Conservation (phyloP, 371 early-diverging fungal genomes). For the Rhizopus sp. region DNA sequence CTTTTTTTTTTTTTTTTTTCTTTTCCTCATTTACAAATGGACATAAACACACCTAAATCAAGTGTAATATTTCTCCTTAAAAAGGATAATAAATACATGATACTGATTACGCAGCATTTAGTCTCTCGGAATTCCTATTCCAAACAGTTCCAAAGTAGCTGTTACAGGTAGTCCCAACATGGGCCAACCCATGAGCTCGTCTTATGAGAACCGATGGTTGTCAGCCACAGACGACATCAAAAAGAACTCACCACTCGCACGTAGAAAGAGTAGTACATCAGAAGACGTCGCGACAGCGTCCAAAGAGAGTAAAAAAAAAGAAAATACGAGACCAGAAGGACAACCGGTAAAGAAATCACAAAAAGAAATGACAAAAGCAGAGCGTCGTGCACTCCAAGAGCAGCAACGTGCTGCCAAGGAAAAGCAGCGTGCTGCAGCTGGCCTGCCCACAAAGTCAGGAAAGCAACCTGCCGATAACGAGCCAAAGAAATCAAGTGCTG, state of each 20-base stretch:
- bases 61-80: slow-evolving; percentile 17
- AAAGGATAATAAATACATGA: background rate
- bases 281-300: slow-evolving; percentile 11
- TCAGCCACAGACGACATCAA: slow-evolving; percentile 21
- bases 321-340: slow-evolving; percentile 12
- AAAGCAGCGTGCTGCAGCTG: slow-evolving; percentile 60
- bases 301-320: slow-evolving; percentile 16
- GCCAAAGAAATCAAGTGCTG: slow-evolving; percentile 12
- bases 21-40: slow-evolving; percentile 15
- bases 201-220: slow-evolving; percentile 31
- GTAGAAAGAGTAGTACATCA: slow-evolving; percentile 21
- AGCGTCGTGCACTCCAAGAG: slow-evolving; percentile 83
- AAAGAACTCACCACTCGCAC: slow-evolving; percentile 9
- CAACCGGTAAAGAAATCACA: slow-evolving; percentile 46
- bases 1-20: background rate
- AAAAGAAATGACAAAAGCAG: slow-evolving; percentile 89
- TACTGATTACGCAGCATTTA: background rate
- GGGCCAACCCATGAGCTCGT: slow-evolving; percentile 32
- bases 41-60: slow-evolving; percentile 18
- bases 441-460: slow-evolving; percentile 34
- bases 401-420: slow-evolving; percentile 65
- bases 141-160: slow-evolving; percentile 10
- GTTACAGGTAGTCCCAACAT: slow-evolving; percentile 18
- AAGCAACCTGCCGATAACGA: slow-evolving; percentile 19
- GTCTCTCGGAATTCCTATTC: slow-evolving; percentile 21